Percentiles rank a stretch among this genome's conserved stretches.
These are phyloP conservation scores for Hymenoscyphus occultus DNA, from an alignment of 2,329 filamentous ascomycete genomes.

Conservation along the genomic window DNA sequence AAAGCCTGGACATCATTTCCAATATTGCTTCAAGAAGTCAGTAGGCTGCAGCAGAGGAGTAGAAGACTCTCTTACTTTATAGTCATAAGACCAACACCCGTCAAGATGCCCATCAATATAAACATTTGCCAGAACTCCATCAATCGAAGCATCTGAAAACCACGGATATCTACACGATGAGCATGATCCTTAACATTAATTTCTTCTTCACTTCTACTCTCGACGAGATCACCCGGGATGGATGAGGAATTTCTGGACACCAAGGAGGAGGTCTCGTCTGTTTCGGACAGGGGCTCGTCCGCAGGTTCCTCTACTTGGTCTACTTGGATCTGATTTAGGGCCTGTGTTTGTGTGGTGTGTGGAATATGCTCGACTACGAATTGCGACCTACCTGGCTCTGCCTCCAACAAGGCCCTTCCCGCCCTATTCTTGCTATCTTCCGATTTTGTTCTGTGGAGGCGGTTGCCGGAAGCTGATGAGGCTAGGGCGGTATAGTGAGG, in stretches of 20 bases:
- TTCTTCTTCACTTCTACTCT: conserved; percentile 45
- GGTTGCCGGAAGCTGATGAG: conserved; percentile 38
- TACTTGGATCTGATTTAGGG: conserved; percentile 34
- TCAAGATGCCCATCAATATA: conserved; percentile 80
- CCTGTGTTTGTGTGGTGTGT: conserved; percentile 19
- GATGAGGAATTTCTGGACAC: conserved; percentile 61
- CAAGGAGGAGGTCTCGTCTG: conserved; percentile 78
- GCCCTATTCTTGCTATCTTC: conserved; percentile 42
- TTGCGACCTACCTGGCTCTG: conserved; percentile 65
- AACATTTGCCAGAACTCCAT: conserved; percentile 91
- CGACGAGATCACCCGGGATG: conserved; percentile 38
- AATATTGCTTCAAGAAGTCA: conserved; percentile 67
- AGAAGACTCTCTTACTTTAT: conserved; percentile 70
- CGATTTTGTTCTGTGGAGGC: conserved; percentile 46
- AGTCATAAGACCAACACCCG: conserved; percentile 94
- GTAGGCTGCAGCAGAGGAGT: neutral
- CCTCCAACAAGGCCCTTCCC: conserved; percentile 38
- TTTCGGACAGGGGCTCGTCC: conserved; percentile 38
- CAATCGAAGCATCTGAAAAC: conserved; percentile 67
- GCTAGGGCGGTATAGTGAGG: conserved; percentile 42
- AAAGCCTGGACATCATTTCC: conserved; percentile 84
- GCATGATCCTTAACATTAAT: conserved; percentile 64
- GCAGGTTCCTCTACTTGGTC: conserved; percentile 31
- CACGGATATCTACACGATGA: conserved; percentile 87
- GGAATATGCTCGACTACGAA: conserved; percentile 33